These are phyloP conservation scores for Spathaspora jeffriesii DNA, from an alignment of 1,139 yeast genomes.

Conservation along the genomic window DNA sequence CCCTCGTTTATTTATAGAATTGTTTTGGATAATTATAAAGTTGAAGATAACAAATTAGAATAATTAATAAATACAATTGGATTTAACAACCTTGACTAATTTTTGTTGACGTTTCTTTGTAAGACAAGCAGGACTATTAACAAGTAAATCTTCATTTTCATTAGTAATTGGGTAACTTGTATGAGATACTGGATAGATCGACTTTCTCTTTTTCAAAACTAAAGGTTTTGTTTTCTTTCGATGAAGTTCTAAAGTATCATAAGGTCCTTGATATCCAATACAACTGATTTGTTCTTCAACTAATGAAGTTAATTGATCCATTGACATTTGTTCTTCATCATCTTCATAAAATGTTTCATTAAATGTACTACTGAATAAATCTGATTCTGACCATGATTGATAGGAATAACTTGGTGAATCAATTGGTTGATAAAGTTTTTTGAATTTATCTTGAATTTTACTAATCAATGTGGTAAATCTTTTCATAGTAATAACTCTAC, in stretches of 20 bases:
- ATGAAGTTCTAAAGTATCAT: neutral
- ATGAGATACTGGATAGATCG: neutral
- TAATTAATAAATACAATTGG: neutral
- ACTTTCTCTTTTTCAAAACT: neutral
- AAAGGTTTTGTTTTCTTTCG: neutral
- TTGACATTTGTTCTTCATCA: conserved; percentile 4
- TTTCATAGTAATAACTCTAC: no score
- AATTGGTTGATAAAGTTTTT: neutral
- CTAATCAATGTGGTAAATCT: neutral
- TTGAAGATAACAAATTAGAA: conserved; percentile 63
- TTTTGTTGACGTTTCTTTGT: neutral
- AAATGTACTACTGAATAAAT: neutral
- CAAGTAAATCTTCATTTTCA: neutral
- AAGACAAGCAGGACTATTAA: neutral
- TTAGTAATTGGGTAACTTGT: neutral
- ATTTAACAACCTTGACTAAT: neutral
- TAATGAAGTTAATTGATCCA: conserved; percentile 11
- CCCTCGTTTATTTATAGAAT: conserved; percentile 96
- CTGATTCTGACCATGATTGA: neutral
- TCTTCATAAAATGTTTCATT: neutral
- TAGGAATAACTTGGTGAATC: neutral
- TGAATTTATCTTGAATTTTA: neutral
- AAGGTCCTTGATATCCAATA: neutral
- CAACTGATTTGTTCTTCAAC: conserved; percentile 11
- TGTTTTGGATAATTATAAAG: conserved; percentile 90